Conservation (phyloP, 192 early-diverging fungal genomes). For the Cladochytrium replicatum region DNA sequence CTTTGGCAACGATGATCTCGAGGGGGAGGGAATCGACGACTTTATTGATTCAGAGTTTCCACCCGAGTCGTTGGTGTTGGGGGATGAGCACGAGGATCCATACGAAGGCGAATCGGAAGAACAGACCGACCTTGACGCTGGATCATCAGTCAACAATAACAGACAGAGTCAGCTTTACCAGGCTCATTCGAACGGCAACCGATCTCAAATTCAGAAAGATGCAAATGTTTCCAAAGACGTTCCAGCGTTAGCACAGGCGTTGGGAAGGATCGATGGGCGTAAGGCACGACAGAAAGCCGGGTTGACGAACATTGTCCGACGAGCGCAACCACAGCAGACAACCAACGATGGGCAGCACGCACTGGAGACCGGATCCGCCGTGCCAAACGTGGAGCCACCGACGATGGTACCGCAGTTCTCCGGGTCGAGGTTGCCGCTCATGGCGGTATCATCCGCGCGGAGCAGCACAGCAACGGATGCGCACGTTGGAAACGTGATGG, state of each 20-base stretch:
- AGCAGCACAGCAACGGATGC: constrained; percentile 1
- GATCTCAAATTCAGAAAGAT: background rate
- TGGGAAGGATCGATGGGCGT: background rate
- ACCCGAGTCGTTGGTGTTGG: constrained; percentile 20
- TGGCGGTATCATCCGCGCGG: too few species aligned
- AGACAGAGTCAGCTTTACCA: background rate
- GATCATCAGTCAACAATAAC: constrained; percentile 7
- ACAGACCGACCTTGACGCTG: background rate
- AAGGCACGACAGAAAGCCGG: background rate
- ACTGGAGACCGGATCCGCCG: too few species aligned
- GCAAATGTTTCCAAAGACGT: too few species aligned
- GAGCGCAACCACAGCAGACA: background rate
- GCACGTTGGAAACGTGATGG: background rate
- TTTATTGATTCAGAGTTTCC: constrained; percentile 37
- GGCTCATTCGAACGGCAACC: background rate
- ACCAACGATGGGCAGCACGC: too few species aligned
- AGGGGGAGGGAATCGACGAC: constrained; percentile 14
- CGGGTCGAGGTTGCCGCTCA: background rate
- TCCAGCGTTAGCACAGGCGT: background rate
- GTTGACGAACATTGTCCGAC: background rate
- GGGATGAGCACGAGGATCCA: constrained; percentile 17
- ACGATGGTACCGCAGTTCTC: background rate
- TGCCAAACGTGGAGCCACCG: background rate
- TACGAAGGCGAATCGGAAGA: constrained; percentile 20
- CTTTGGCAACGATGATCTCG: too few species aligned